phyloP scores from a whole-genome alignment of 1,284 basidiomycete species.

The Athelia psychrophila region DNA sequence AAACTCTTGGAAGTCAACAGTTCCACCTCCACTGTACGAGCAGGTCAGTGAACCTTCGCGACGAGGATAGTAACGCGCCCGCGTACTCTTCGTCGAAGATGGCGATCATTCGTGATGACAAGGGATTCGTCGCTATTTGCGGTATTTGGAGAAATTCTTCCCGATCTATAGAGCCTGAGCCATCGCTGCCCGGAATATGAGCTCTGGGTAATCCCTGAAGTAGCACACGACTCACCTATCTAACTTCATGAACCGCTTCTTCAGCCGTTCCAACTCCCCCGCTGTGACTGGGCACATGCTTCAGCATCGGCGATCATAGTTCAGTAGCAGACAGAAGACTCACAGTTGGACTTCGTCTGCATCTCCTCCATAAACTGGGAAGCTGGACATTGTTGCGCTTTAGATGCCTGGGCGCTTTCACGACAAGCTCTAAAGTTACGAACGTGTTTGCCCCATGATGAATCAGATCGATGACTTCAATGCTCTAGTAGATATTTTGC shows the following conservation, averaged over 20 bases:
- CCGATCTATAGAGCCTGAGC: conserved; percentile 96
- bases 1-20: conserved; percentile 99
- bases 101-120: conserved; percentile 97
- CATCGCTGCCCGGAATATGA: conserved; percentile 57
- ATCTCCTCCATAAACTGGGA: conserved; percentile 95
- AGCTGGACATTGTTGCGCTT: conserved; percentile 41
- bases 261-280: conserved; percentile 88
- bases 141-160: conserved; percentile 99
- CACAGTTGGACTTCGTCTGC: conserved; percentile 91
- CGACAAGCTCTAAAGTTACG: conserved; percentile 24
- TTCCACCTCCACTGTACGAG: conserved; percentile 81
- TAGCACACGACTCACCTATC: conserved; percentile 59
- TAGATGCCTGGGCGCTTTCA: not conserved
- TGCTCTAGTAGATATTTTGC: not conserved
- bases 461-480: conserved; percentile 4
- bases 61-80: not conserved
- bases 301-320: not conserved
- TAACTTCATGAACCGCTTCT: conserved; percentile 99
- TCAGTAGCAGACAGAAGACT: conserved; percentile 26
- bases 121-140: conserved; percentile 96
- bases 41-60: conserved; percentile 1
- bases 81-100: conserved; percentile 99
- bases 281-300: conserved; percentile 69
- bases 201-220: not conserved
- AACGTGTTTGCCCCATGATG: conserved; percentile 78